Evolutionary conservation across 495 filamentous ascomycete species (phyloP), one percentile per base, ranked within the genome.

Genomic region (Geopyxis carbonaria): DNA sequence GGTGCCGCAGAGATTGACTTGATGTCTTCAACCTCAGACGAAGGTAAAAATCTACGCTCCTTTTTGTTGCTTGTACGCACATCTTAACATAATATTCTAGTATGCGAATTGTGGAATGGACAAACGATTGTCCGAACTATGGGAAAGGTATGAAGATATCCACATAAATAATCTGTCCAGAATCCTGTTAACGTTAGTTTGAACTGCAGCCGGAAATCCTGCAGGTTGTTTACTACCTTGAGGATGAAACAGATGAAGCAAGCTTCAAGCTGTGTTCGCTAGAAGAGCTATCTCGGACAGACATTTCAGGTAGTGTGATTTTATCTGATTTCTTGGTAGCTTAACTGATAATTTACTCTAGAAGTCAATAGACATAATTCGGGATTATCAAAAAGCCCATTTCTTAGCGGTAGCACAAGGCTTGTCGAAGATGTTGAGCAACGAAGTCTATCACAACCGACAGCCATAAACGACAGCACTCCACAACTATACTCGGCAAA

Each of bases 11-110:
- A 59, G 24, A 36, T 51, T 18, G 52, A 58, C 25, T 30, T 59
- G 18, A 58, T 56, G 55, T 57, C 55, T 3, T 57, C 56, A 9
- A 59, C 50, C 6, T 57, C 56, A 5, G 34, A 24, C n/a, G 56
- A 59, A 22, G 31, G 34, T 22, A 20, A 8, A 21, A 9, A 22
- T 20, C n/a, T 22, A 11, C 9, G 15, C 19, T 11, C 8, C 20
- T 11, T 7, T 11, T 22, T 22, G 22, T 10, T 16, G 21, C 11
- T 9, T n/a, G 1, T 22, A 10, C 11, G 13, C 22, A 2, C 3
- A 37, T 22, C 10, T 37, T 33, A 11, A 37, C 21, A 6, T 3
- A 9, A 11, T 9, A n/a, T 20, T 9, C 7, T 7, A 22, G 52
- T 57, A 0, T 49, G 55, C 6, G 56, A 59, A 28, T 22, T 59